Evolutionary conservation across 441 rosid species (phyloP).

Genomic region (Populus hybrid): DNA sequence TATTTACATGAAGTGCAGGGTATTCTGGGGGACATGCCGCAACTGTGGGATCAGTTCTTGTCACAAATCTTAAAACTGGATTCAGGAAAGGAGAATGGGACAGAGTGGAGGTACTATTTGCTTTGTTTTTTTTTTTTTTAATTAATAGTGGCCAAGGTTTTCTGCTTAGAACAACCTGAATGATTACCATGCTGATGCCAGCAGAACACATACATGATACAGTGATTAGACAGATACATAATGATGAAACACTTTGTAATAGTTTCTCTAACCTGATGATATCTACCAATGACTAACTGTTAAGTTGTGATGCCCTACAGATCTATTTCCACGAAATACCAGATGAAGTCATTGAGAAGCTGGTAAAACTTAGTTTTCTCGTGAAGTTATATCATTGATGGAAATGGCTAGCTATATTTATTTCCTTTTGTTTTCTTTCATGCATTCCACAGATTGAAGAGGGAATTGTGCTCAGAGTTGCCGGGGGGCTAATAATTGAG

Average conservation of each 20-base stretch:
- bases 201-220: neutral
- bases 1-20: conserved; percentile 35
- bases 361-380: conserved; percentile 42
- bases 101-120: conserved; percentile 63
- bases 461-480: conserved; percentile 69
- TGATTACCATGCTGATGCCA: neutral
- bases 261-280: neutral
- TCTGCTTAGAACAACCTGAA: neutral
- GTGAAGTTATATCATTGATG: neutral
- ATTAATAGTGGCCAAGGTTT: neutral
- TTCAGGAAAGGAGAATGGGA: conserved; percentile 68
- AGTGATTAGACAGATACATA: neutral
- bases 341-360: conserved; percentile 63
- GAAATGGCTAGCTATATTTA: neutral
- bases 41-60: conserved; percentile 83
- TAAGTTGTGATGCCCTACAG: conserved; percentile 42
- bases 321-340: conserved; percentile 83
- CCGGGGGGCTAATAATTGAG: conserved; percentile 77
- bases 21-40: conserved; percentile 78
- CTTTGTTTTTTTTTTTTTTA: neutral
- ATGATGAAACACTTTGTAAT: no score
- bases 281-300: neutral
- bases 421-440: neutral
- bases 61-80: conserved; percentile 73
- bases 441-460: conserved; percentile 62